phyloP scores from a whole-genome alignment of 805 yeast species.

The Suhomyces xylopsoci region DNA sequence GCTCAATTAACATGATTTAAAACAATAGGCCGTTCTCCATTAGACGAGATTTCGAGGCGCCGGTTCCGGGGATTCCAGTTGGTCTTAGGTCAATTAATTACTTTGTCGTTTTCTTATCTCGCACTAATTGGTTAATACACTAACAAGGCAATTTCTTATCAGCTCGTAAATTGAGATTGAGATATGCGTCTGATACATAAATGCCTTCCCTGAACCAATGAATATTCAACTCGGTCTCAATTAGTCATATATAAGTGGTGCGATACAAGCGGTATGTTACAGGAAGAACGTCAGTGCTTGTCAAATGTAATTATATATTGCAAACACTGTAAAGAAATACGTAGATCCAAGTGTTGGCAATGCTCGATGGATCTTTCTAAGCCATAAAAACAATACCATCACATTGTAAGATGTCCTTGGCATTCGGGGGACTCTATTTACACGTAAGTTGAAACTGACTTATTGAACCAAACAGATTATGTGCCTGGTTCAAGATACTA shows the following conservation, averaged over 20 bases:
- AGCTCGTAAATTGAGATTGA: background rate
- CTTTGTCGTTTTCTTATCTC: background rate
- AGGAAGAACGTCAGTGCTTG: background rate
- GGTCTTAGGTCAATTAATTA: background rate
- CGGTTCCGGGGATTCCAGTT: background rate
- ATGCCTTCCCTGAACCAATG: background rate
- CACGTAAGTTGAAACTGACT: too few relatives aligned
- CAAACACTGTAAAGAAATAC: too few relatives aligned
- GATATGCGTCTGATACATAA: background rate
- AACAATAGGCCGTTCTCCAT: background rate
- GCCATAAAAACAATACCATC: background rate
- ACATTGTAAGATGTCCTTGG: background rate
- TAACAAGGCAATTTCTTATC: background rate
- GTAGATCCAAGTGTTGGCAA: background rate
- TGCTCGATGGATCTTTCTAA: background rate
- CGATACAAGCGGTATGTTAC: too few relatives aligned
- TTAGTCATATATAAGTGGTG: background rate
- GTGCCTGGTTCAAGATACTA: background rate
- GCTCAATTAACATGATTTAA: background rate
- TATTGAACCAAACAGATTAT: background rate
- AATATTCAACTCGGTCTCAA: background rate
- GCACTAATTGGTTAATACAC: background rate
- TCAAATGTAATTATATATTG: too few relatives aligned
- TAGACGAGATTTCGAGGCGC: background rate
- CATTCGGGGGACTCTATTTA: background rate